Conservation (phyloP, 371 early-diverging fungal genomes). For the Mycotypha africana region DNA sequence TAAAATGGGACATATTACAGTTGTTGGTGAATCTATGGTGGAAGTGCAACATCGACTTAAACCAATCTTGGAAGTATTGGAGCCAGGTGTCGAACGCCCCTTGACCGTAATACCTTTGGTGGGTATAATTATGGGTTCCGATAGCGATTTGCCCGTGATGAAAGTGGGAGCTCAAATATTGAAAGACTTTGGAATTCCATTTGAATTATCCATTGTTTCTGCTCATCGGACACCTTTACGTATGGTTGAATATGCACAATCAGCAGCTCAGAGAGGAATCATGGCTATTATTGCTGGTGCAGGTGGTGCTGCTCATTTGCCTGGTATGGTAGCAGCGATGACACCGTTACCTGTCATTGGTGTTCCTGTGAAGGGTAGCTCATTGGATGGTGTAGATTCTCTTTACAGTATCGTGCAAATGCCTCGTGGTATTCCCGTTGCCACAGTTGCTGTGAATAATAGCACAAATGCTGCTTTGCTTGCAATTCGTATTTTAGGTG, state of each 20-base stretch:
- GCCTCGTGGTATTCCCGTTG: conserved; percentile 97
- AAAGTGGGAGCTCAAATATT: conserved; percentile 84
- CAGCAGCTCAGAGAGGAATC: conserved; percentile 85
- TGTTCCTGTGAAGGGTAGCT: conserved; percentile 90
- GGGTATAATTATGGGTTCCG: conserved; percentile 97
- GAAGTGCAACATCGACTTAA: conserved; percentile 59
- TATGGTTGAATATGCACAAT: conserved; percentile 86
- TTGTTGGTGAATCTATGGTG: conserved; percentile 80
- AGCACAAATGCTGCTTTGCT: conserved; percentile 92
- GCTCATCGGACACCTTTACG: conserved; percentile 95
- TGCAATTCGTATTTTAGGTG: conserved; percentile 90
- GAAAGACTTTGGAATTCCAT: conserved; percentile 85
- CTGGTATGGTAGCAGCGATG: conserved; percentile 97
- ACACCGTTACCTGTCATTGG: conserved; percentile 96
- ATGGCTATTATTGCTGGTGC: conserved; percentile 96
- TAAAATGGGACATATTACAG: conserved; percentile 97
- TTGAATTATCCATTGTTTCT: conserved; percentile 91
- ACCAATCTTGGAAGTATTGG: conserved; percentile 60
- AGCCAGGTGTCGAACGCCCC: conserved; percentile 43
- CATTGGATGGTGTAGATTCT: conserved; percentile 93
- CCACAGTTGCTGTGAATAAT: conserved; percentile 96
- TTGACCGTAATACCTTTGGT: conserved; percentile 69
- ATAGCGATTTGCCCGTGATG: conserved; percentile 94
- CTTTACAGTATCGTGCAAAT: conserved; percentile 96
- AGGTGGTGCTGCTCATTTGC: conserved; percentile 97